These are phyloP conservation scores for Torulaspora gathmanii DNA, from an alignment of 805 yeast genomes.

Conservation along the genomic window DNA sequence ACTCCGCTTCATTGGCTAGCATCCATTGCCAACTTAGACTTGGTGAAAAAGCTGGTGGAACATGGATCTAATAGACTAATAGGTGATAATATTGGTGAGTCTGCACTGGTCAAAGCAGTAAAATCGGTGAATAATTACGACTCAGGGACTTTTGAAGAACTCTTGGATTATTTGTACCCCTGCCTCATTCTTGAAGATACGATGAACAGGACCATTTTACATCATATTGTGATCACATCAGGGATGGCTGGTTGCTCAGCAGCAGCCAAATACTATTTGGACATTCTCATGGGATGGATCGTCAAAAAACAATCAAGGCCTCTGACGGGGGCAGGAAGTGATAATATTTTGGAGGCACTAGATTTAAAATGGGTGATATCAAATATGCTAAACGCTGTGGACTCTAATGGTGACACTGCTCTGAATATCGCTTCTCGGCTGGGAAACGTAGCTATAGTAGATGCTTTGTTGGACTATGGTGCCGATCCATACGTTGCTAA, in stretches of 20 bases:
- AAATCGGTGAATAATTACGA: slow-evolving; percentile 72
- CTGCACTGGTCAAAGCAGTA: slow-evolving; percentile 79
- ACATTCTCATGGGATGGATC: slow-evolving; percentile 70
- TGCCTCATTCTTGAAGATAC: slow-evolving; percentile 60
- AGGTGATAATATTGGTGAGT: slow-evolving; percentile 82
- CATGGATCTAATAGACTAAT: slow-evolving; percentile 57
- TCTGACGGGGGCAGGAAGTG: slow-evolving; percentile 31
- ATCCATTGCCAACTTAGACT: slow-evolving; percentile 70
- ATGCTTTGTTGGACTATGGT: slow-evolving; percentile 78
- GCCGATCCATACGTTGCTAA: slow-evolving; percentile 78
- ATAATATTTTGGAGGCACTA: slow-evolving; percentile 42
- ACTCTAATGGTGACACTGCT: slow-evolving; percentile 91
- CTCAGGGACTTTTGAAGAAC: slow-evolving; percentile 62
- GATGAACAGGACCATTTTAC: slow-evolving; percentile 74
- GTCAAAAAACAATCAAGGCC: slow-evolving; percentile 41
- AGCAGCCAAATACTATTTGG: slow-evolving; percentile 70
- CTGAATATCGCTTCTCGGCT: slow-evolving; percentile 87
- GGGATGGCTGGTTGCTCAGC: slow-evolving; percentile 70
- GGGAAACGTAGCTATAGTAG: slow-evolving; percentile 75
- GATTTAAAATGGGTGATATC: slow-evolving; percentile 55
- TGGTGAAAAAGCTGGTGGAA: slow-evolving; percentile 64
- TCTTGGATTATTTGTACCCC: slow-evolving; percentile 73
- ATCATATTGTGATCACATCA: slow-evolving; percentile 77
- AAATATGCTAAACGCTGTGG: slow-evolving; percentile 80
- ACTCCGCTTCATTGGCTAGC: slow-evolving; percentile 96